Conservation (phyloP, 257 asterid genomes). For the Fraxinus anomala region DNA sequence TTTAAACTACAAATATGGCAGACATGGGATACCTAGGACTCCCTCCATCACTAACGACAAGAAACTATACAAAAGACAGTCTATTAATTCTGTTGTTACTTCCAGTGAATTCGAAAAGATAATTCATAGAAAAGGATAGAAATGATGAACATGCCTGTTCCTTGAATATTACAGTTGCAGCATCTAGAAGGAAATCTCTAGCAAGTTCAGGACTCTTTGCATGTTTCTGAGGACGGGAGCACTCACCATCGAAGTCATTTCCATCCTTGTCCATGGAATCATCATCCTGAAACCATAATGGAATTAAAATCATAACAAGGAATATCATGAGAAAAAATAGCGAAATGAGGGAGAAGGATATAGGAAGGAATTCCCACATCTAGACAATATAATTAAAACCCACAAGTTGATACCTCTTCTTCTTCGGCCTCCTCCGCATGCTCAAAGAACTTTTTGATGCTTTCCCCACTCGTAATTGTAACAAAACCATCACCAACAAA, state of each 20-base stretch:
- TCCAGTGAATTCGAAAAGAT: neutral
- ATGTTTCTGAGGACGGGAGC: constrained; percentile 98
- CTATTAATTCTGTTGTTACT: neutral
- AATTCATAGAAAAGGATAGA: constrained; percentile 5
- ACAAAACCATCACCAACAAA: constrained; percentile 90
- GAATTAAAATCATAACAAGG: constrained; percentile 7
- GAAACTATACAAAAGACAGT: constrained; percentile 11
- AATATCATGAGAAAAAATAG: constrained; percentile 19
- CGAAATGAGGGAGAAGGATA: neutral
- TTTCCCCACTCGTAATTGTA: constrained; percentile 75
- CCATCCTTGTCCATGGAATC: constrained; percentile 97
- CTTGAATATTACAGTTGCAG: constrained; percentile 96
- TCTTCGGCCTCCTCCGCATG: constrained; percentile 99
- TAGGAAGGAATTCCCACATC: constrained; percentile 12
- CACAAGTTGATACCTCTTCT: constrained; percentile 79
- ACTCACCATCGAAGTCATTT: constrained; percentile 84
- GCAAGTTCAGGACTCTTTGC: constrained; percentile 99
- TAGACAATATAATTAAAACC: constrained; percentile 10
- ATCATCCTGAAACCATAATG: constrained; percentile 68
- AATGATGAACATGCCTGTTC: constrained; percentile 73
- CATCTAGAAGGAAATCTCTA: constrained; percentile 97
- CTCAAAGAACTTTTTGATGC: constrained; percentile 84
- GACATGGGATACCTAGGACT: neutral
- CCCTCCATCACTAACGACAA: constrained; percentile 6
- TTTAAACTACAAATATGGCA: neutral